A percentile compares a stretch with the other conserved stretches of the same genome.
Evolutionary conservation across 176 grass and related monocot genomes (phyloP).

Genomic region (Miscanthus lutarioriparius): DNA sequence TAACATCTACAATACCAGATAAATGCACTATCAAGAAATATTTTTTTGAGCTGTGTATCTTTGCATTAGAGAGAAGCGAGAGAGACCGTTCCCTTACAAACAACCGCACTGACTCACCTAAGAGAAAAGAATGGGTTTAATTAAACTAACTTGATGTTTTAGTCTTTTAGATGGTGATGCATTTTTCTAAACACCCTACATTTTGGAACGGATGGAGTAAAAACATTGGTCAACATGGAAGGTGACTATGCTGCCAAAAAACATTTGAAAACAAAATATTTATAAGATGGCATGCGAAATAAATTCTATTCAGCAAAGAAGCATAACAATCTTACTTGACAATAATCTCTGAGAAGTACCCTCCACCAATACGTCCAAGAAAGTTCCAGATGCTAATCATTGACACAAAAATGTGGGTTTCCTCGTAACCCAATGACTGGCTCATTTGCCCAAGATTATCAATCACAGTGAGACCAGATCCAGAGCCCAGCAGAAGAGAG

Average conservation of each 20-base stretch:
- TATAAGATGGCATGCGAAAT: background rate
- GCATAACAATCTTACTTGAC: slow-evolving; percentile 59
- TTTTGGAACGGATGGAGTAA: background rate
- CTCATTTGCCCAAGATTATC: slow-evolving; percentile 98
- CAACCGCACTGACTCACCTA: too few species aligned
- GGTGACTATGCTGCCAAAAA: background rate
- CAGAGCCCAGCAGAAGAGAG: slow-evolving; percentile 77
- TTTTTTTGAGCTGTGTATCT: background rate
- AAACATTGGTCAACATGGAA: background rate
- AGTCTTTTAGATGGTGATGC: background rate
- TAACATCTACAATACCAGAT: background rate
- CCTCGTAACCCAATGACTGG: slow-evolving; percentile 69
- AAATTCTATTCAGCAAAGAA: slow-evolving; percentile 24
- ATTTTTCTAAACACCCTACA: background rate
- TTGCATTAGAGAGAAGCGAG: background rate
- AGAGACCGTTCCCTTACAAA: background rate
- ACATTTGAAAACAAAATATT: slow-evolving; percentile 11
- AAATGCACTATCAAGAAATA: background rate
- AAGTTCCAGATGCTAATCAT: slow-evolving; percentile 99
- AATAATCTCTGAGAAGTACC: slow-evolving; percentile 89
- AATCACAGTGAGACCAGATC: slow-evolving; percentile 87
- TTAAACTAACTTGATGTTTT: background rate
- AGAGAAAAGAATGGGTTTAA: background rate
- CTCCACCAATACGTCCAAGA: slow-evolving; percentile 82
- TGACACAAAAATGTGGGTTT: slow-evolving; percentile 84